Evolutionary conservation across 208 protist species (phyloP), one percentile per base, ranked within the genome.

Genomic region (Trichomonas vaginalis): DNA sequence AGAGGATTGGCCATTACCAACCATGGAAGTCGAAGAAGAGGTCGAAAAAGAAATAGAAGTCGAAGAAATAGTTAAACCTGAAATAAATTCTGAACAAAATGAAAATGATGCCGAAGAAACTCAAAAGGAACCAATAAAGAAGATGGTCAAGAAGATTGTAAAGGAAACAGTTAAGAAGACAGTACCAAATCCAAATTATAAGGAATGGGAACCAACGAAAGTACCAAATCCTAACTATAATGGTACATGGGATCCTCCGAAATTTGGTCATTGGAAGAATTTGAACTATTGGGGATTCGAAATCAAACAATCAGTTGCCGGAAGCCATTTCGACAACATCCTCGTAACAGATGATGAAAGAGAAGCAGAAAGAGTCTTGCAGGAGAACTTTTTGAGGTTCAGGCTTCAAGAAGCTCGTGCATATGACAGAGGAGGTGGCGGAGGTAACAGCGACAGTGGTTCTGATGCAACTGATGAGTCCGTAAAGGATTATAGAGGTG

Each of bases 161-260:
- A 70, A 70, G n/a, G 17, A 12, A 70, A 70, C 4, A 32, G 21
- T 70, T 27, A 70, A 86, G 37, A 96, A 96, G n/a, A 42, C 92
- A 42, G 83, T 96, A 39, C 14, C 80, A 27, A 97, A 97, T 95
- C 97, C 97, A 48, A 45, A n/a, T 35, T 97, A 96, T 70, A 95
- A 96, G 56, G n/a, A 48, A 92, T 92, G 86, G 86, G 45, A 48
- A 15, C 86, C 86, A 51, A 42, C 86, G 17, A 92, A 48, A 32
- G 46, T 92, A 56, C 86, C 86, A 35, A 92, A 92, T 92, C 86
- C 86, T 15, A 48, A 92, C 32, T 92, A 92, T 39, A 48, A 27
- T 14, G 86, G 86, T 49, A 42, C 27, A 21, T 92, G 86, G 86
- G 37, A 92, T n/a, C 86, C 86, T 17, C 86, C 40, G 17, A 45